Base-by-base conservation (phyloP, 768 basidiomycete species). In the Suillus bovinus region DNA sequence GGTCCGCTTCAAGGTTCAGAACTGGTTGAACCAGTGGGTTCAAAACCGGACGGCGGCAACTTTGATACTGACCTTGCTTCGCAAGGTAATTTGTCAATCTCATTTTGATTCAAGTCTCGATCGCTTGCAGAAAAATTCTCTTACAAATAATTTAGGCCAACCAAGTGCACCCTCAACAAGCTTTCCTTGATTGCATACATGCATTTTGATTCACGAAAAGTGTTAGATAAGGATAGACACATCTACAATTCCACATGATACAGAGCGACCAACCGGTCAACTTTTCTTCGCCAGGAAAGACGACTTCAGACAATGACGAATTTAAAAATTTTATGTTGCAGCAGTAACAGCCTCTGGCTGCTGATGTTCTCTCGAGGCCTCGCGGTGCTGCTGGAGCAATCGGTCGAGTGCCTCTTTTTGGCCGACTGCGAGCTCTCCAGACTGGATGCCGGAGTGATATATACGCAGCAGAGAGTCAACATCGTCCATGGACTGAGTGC, bases 401-500 rank as follows among this genome's bases (percentile, higher is more conserved):
- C 88, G 84, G 75, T 98, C 95, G 34, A 99, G 83, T 6, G 93
- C 89, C 71, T 91, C 90, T 78, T 89, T 91, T 78, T 98, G 93
- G n/a, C 97, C 95, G 47, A 98, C 90, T 50, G 86, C 87, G 70
- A 99, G 90, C 74, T 93, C 88, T 61, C 97, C 97, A 41, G 89
- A 89, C 72, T 90, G 88, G 75, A 98, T 94, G 38, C 91, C 94
- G 59, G 91, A 90, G 82, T 98, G 95, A 78, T 97, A 98, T 44
- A 99, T 84, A 73, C 97, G 93, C 50, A 99, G 84, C 41, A 99
- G 87, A 36, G 94, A 92, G 77, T 99, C 97, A 64, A 99, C 97
- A 72, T 99, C 96, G 71, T 99, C 96, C 94, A 99, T 99, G 14
- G 92, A 94, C 76, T 99, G 97, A 11, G 96, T 98, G 65, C 94